Evolutionary conservation across 2,329 filamentous ascomycete species (phyloP).

Genomic region (Celoporthe dispersa): DNA sequence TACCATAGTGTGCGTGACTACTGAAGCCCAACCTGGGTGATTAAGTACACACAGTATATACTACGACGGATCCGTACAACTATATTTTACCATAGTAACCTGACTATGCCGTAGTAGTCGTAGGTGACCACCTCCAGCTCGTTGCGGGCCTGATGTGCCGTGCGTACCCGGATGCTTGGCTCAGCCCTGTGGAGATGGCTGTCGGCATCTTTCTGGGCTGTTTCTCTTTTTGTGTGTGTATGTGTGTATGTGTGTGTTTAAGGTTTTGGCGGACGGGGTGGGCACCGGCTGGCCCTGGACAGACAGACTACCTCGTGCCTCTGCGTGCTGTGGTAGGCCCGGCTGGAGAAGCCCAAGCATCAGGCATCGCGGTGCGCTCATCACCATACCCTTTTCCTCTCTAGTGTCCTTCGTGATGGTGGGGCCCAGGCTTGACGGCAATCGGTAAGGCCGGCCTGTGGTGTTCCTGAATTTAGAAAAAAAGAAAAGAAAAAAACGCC

Average conservation of each 20-base stretch:
- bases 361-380: neutral
- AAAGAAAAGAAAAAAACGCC: too few relatives aligned
- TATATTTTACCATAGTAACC: neutral
- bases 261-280: neutral
- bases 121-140: neutral
- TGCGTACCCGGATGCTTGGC: neutral
- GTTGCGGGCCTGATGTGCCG: neutral
- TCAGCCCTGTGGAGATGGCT: conserved; percentile 2
- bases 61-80: too few relatives aligned
- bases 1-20: neutral
- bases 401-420: neutral
- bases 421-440: neutral
- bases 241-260: too few relatives aligned
- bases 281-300: neutral
- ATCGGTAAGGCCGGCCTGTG: neutral
- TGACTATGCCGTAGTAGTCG: neutral
- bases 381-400: neutral
- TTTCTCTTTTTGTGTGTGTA: neutral
- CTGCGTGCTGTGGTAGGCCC: neutral
- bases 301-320: neutral
- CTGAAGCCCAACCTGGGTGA: too few relatives aligned
- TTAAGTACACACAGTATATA: too few relatives aligned
- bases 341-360: neutral
- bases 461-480: neutral
- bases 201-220: neutral